Base-by-base conservation (phyloP, 192 early-diverging fungal genomes). In the Lobosporangium transversale region DNA sequence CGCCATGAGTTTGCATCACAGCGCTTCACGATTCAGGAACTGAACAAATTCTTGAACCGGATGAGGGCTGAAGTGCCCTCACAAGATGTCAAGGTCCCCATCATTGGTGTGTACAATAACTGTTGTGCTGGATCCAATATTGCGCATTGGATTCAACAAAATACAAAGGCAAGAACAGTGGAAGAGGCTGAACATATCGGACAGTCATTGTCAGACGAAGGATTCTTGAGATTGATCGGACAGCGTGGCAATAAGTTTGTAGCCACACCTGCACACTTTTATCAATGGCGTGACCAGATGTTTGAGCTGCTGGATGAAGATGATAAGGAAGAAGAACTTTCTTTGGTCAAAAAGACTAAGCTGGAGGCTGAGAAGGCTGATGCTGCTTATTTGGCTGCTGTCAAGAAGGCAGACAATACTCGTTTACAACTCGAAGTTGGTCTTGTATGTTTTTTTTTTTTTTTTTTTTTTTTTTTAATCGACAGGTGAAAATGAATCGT, bases 91-190 rank as follows among this genome's bases (percentile, higher is more conserved):
- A 87, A 86, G 64, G 87, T 91, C 20, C 88, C 89, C 8, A 86
- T 93, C 52, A 78, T 93, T 40, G 92, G 92, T 23, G 70, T 70
- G 1, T 88, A 88, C 78, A 79, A 81, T 49, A 79, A 88, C 20
- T 85, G 88, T 53, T 89, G 89, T 9, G 70, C 85, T 17, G 92
- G 92, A 32, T 87, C 89, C 47, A 83, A 85, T 42, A 86, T 93
- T 68, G 86, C 86, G 1, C 82, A 82, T n/a, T 93, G 92, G 92
- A 82, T 90, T 70, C 87, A 87, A 65, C 81, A 87, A 53, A 87
- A 92, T 76, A 83, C 86, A 79, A 86, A 29, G 71, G 87, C 45
- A 80, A 85, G 68, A 75, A 89, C 74, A 64, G 81, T 71, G 80
- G 86, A 68, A 63, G 88, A 90, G 49, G 89, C 92, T 1, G 83